Evolutionary conservation across 768 basidiomycete species (phyloP).

Genomic region (Paxillus ammoniavirescens): DNA sequence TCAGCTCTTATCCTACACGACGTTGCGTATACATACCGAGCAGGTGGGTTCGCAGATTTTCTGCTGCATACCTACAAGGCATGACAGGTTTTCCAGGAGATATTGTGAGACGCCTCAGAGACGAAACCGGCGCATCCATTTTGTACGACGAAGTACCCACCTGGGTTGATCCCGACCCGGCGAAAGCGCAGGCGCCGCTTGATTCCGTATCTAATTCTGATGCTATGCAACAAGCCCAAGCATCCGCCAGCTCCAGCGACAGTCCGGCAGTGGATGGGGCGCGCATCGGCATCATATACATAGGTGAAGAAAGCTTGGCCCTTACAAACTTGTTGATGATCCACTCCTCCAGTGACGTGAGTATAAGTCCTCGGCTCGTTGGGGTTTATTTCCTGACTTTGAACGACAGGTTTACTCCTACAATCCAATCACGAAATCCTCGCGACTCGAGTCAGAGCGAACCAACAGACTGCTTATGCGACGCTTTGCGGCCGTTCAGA

Average conservation of each 20-base stretch:
- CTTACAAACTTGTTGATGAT: constrained; percentile 88
- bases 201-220: background rate
- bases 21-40: constrained; percentile 69
- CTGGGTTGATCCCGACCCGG: constrained; percentile 17
- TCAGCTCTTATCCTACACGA: constrained; percentile 67
- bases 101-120: constrained; percentile 14
- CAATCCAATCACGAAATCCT: constrained; percentile 51
- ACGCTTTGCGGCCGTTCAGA: constrained; percentile 83
- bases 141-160: constrained; percentile 37
- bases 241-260: background rate
- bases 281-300: constrained; percentile 42
- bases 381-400: background rate
- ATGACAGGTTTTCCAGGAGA: constrained; percentile 12
- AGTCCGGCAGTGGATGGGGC: background rate
- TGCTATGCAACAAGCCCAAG: background rate
- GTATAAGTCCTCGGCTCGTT: constrained; percentile 11
- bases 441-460: constrained; percentile 57
- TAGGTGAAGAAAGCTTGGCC: constrained; percentile 79
- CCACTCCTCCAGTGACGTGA: constrained; percentile 62
- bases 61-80: background rate
- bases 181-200: background rate
- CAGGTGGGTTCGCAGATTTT: constrained; percentile 41
- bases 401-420: constrained; percentile 70
- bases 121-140: constrained; percentile 30
- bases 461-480: constrained; percentile 88